Evolutionary conservation across 2,329 filamentous ascomycete genomes (phyloP).

Genomic region (Emmonsia crescens): DNA sequence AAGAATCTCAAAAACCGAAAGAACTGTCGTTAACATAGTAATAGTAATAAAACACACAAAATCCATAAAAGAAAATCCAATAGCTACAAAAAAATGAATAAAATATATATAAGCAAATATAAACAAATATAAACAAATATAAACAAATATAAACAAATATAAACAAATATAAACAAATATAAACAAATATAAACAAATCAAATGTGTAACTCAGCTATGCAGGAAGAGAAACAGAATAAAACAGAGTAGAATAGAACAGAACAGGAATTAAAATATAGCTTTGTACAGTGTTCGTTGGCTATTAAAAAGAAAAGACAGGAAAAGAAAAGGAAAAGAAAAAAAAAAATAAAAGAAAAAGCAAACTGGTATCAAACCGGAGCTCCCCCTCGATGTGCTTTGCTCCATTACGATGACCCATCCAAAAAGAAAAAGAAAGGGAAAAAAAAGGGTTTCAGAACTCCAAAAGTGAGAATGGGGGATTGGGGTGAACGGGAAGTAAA

Average conservation of each 20-base stretch:
- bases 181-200: not conserved
- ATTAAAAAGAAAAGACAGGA: not conserved
- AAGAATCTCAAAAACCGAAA: too few relatives aligned
- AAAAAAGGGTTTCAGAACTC: not conserved
- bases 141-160: not conserved
- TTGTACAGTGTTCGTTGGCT: not conserved
- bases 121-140: not conserved
- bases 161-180: not conserved
- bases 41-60: not conserved
- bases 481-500: not conserved
- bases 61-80: not conserved
- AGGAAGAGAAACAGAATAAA: not conserved
- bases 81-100: not conserved
- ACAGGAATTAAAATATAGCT: not conserved
- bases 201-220: not conserved
- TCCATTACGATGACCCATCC: not conserved
- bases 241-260: not conserved
- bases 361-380: constrained; percentile 11
- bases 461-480: not conserved
- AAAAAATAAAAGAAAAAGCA: constrained; percentile 9
- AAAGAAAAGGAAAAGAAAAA: not conserved
- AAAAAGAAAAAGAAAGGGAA: not conserved
- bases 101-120: not conserved
- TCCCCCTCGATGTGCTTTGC: not conserved
- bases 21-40: constrained; percentile 6